A percentile compares a stretch with the other conserved stretches of the same genome.
Conservation (phyloP, 305 asterid species). For the Stenogyne calaminthoides region DNA sequence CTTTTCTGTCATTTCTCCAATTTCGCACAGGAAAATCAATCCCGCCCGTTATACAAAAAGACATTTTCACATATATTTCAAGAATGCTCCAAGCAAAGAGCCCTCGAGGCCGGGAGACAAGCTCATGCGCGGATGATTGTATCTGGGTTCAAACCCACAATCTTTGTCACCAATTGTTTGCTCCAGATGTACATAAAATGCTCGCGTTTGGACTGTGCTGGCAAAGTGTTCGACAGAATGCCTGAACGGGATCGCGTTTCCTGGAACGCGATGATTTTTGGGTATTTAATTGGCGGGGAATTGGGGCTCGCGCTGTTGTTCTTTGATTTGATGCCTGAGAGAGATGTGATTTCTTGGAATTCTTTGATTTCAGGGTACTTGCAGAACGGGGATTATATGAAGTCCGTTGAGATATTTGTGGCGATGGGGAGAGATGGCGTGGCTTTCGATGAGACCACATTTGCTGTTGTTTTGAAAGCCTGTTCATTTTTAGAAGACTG, state of each 20-base stretch:
- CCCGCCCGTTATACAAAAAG: constrained; percentile 36
- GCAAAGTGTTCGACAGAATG: constrained; percentile 72
- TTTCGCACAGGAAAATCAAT: constrained; percentile 29
- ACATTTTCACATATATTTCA: constrained; percentile 72
- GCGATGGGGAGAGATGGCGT: constrained; percentile 64
- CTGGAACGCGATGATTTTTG: constrained; percentile 79
- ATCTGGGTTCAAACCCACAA: constrained; percentile 75
- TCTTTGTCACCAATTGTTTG: constrained; percentile 77
- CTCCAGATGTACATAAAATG: constrained; percentile 65
- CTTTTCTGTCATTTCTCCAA: constrained; percentile 33
- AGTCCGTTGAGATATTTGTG: constrained; percentile 51
- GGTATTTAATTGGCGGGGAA: constrained; percentile 49
- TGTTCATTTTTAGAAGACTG: constrained; percentile 56
- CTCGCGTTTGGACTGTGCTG: constrained; percentile 48
- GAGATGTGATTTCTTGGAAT: constrained; percentile 87
- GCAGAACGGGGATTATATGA: constrained; percentile 52
- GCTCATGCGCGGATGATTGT: constrained; percentile 72
- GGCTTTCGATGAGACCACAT: constrained; percentile 62
- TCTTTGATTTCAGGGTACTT: constrained; percentile 79
- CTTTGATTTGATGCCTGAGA: constrained; percentile 69
- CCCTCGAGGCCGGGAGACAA: constrained; percentile 60
- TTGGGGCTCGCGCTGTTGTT: constrained; percentile 43
- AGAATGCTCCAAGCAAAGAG: constrained; percentile 59
- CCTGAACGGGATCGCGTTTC: constrained; percentile 60
- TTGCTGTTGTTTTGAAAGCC: constrained; percentile 67